Evolutionary conservation across 768 basidiomycete genomes (phyloP), one percentile per base, ranked within the genome.

Genomic region (Pleurotus platypus): DNA sequence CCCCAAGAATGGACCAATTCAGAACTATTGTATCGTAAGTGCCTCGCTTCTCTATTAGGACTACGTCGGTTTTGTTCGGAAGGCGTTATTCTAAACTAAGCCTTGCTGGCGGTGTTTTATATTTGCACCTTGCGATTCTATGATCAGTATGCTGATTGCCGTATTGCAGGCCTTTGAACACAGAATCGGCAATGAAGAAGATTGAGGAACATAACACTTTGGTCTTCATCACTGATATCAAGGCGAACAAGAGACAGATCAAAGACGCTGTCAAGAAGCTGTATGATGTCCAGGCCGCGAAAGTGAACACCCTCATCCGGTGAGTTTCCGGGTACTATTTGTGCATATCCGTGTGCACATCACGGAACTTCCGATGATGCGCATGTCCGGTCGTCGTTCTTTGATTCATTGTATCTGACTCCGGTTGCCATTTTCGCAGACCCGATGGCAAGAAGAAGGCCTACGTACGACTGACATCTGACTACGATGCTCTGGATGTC

Each of bases 361-460:
- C 30, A 35, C 9, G 30, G 30, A 35, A 35, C 30, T 35, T 35
- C 30, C 30, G 9, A 35, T 45, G 18, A 50, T 24, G 4, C 53
- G 45, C 4, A 54, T 42, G 61, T 42, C 62, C 35, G 1, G 9
- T 39, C n/a, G 16, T 7, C 40, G 22, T 27, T 40, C n/a, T 24
- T 13, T 24, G 46, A 24, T 9, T 26, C 22, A 48, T 20, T 15
- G 24, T 15, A 48, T 48, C 46, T 48, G 46, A 24, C 46, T 20
- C 24, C 6, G 46, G 46, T 48, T 26, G 24, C 46, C 18, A 13
- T 48, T 42, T 20, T 35, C 22, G 4, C 57, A 94, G 92, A 72
- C 97, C 96, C 54, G 97, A 98, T 68, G 96, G 96, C 51, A 93
- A 89, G 86, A 99, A 99, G 83, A 98, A 98, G 88, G 97, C 97